A percentile compares a stretch with the other conserved stretches of the same genome.
phyloP scores from a whole-genome alignment of 2,329 filamentous ascomycete genomes.

The Ceratocystis lukuohia region DNA sequence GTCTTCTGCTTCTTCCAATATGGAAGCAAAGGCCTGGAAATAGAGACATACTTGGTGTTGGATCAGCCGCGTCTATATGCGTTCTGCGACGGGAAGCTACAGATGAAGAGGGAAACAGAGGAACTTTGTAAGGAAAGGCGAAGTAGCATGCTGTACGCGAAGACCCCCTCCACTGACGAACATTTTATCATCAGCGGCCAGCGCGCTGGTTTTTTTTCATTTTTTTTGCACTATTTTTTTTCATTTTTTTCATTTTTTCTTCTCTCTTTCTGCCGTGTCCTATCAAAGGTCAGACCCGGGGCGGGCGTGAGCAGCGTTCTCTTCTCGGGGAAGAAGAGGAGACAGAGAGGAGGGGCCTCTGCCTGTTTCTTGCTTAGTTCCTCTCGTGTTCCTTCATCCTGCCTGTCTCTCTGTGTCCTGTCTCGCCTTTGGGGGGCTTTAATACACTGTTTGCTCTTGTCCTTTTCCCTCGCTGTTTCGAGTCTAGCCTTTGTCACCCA shows the following conservation, averaged over 20 bases:
- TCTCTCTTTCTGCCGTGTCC: background rate
- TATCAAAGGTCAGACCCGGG: conserved; percentile 2
- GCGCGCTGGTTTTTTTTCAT: background rate
- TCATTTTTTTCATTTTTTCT: background rate
- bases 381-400: conserved; percentile 7
- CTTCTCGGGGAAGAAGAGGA: background rate
- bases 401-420: background rate
- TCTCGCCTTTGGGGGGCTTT: no score
- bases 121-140: no score
- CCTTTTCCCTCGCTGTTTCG: background rate
- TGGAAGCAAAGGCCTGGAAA: background rate
- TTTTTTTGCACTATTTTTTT: background rate
- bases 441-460: background rate
- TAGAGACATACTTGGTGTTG: no score
- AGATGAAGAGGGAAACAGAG: no score
- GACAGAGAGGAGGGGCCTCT: background rate
- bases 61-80: no score
- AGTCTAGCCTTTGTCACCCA: background rate
- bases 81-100: no score
- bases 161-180: background rate
- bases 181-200: background rate
- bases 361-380: background rate
- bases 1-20: background rate
- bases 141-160: no score
- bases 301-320: conserved; percentile 6